These are phyloP conservation scores for Hymenoscyphus fraxineus DNA, from an alignment of 2,329 filamentous ascomycete genomes.

Conservation along the genomic window DNA sequence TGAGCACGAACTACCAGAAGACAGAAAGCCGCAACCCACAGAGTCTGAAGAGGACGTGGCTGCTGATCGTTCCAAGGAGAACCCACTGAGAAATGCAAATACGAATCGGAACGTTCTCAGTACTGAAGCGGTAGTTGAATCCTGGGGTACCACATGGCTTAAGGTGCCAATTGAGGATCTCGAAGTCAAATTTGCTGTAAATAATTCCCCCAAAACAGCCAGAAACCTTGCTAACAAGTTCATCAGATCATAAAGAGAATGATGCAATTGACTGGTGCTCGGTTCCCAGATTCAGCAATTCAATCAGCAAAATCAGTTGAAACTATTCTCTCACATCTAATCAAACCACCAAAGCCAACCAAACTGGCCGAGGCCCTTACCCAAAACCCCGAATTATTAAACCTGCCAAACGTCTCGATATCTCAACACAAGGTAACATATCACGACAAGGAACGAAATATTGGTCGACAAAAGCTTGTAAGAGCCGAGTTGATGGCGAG, in stretches of 20 bases:
- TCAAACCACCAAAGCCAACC: conserved; percentile 51
- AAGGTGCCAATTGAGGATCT: conserved; percentile 52
- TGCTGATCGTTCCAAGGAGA: conserved; percentile 27
- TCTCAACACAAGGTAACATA: conserved; percentile 61
- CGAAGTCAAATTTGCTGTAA: conserved; percentile 69
- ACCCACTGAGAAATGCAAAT: conserved; percentile 18
- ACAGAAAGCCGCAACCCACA: conserved; percentile 22
- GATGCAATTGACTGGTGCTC: conserved; percentile 74
- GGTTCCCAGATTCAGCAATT: conserved; percentile 68
- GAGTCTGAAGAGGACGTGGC: conserved; percentile 30
- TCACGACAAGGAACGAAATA: conserved; percentile 65
- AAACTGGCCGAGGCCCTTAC: conserved; percentile 61
- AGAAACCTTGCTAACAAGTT: conserved; percentile 15
- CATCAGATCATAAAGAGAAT: conserved; percentile 73
- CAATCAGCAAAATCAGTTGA: conserved; percentile 50
- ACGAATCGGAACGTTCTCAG: conserved; percentile 20
- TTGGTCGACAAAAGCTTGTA: conserved; percentile 78
- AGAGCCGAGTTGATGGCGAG: conserved; percentile 63
- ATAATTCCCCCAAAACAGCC: conserved; percentile 33
- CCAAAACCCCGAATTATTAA: conserved; percentile 43
- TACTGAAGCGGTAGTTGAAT: conserved; percentile 35
- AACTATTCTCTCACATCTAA: conserved; percentile 51
- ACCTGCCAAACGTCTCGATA: conserved; percentile 68
- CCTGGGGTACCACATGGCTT: conserved; percentile 57
- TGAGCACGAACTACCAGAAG: conserved; percentile 14